Evolutionary conservation across 2,329 filamentous ascomycete species (phyloP), one percentile per base, ranked within the genome.

Genomic region (Monosporascus ibericus): DNA sequence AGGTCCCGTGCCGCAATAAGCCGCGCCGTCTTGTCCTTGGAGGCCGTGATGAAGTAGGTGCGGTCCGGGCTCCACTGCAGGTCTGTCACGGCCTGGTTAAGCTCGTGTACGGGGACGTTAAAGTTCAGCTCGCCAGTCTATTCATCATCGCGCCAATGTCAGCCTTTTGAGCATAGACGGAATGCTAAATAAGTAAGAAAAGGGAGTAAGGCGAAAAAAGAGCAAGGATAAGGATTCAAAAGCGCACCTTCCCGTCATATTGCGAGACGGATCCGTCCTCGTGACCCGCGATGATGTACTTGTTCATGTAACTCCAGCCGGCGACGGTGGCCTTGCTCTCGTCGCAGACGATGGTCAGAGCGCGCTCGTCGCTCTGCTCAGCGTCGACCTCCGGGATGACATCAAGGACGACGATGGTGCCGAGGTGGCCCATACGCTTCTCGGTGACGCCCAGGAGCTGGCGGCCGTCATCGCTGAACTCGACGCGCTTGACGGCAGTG

Each of bases 31-130:
- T 99, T 99, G 81, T 99, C 94, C 79, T 96, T 97, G 68, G 88
- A 94, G 53, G 94, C 87, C 54, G 94, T 99, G 77, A 99, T 94
- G 78, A 97, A 97, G 78, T 96, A 96, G 65, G 92, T 95, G 64
- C 92, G 85, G 78, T 99, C 94, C 50, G 84, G 73, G 51, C 90
- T 87, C 88, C 94, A 97, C 76, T 99, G 94, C 56, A 99, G 82
- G 72, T 99, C 94, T 65, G 89, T 94, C 66, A 99, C 89, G 71
- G 81, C 79, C 67, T 80, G 76, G 75, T 90, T 87, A 65, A 87
- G 85, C 73, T 95, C 92, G 76, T 99, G 94, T 55, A 86, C 86
- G 69, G 88, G 86, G 67, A 87, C 80, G 73, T 90, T 91, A 74
- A 87, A 83, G 62, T 95, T 72, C 60, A 89, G 79, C 61, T 96